phyloP scores from a whole-genome alignment of 2,329 filamentous ascomycete genomes.

The Pyrenophora seminiperda region DNA sequence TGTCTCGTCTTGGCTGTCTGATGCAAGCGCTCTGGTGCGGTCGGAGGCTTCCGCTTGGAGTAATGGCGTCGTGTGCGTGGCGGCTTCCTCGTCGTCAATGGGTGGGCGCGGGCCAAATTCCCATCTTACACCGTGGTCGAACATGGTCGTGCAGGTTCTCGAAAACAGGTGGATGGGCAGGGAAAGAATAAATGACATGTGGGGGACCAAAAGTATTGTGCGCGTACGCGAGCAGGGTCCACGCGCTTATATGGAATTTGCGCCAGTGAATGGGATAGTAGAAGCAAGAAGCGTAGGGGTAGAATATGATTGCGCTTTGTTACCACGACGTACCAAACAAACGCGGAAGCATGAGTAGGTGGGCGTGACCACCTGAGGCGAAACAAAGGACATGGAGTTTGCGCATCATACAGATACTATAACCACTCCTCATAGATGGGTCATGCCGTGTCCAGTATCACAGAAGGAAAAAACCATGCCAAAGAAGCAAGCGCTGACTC shows the following conservation, averaged over 20 bases:
- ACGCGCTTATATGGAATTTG: background rate
- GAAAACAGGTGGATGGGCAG: background rate
- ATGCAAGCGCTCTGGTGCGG: background rate
- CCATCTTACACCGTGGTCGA: constrained; percentile 3
- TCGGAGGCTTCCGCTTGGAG: background rate
- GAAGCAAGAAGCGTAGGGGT: no score
- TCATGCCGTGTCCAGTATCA: background rate
- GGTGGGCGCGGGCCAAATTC: constrained; percentile 1
- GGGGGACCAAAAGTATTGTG: background rate
- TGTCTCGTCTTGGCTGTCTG: background rate
- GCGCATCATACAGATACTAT: no score
- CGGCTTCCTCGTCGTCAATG: constrained; percentile 2
- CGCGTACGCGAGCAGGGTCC: no score
- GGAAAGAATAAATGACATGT: background rate
- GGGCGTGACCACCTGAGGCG: no score
- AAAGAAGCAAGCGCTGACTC: background rate
- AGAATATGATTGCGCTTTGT: no score
- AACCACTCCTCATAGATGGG: no score
- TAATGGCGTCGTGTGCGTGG: background rate
- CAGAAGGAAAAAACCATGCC: background rate
- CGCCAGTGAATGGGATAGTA: background rate
- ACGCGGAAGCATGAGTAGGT: background rate
- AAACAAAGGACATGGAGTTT: no score
- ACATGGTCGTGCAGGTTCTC: constrained; percentile 4
- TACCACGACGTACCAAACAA: background rate